phyloP scores from a whole-genome alignment of 306 rosid species.

The Albizia julibrissin region DNA sequence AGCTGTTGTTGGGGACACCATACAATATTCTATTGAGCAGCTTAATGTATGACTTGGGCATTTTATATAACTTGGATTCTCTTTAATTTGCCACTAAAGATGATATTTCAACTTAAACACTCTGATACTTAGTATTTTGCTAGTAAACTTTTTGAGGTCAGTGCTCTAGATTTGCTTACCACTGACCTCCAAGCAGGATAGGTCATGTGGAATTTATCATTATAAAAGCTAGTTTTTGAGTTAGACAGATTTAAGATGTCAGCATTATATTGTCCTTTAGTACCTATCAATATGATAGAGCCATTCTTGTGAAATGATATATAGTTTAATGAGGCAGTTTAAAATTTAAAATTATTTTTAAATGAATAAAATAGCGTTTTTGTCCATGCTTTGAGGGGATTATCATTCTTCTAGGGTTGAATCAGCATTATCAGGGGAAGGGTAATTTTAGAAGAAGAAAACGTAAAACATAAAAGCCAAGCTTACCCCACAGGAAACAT shows the following conservation, averaged over 20 bases:
- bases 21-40: not conserved
- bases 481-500: slow-evolving; percentile 55
- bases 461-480: not conserved
- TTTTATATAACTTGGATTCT: not conserved
- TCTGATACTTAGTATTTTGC: not conserved
- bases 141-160: not conserved
- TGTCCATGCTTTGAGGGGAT: not conserved
- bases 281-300: too few species aligned
- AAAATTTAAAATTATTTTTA: not conserved
- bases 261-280: too few species aligned
- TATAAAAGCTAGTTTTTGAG: not conserved
- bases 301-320: not conserved
- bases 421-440: not conserved
- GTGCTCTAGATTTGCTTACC: too few species aligned
- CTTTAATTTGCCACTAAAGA: not conserved
- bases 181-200: not conserved
- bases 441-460: not conserved
- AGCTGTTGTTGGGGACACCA: too few species aligned
- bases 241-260: not conserved
- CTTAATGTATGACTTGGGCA: not conserved
- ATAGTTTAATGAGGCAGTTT: not conserved
- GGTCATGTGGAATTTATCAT: not conserved
- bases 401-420: not conserved
- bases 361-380: not conserved
- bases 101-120: not conserved